phyloP scores from a whole-genome alignment of 768 basidiomycete species.

The Macrolepiota dolichaula region DNA sequence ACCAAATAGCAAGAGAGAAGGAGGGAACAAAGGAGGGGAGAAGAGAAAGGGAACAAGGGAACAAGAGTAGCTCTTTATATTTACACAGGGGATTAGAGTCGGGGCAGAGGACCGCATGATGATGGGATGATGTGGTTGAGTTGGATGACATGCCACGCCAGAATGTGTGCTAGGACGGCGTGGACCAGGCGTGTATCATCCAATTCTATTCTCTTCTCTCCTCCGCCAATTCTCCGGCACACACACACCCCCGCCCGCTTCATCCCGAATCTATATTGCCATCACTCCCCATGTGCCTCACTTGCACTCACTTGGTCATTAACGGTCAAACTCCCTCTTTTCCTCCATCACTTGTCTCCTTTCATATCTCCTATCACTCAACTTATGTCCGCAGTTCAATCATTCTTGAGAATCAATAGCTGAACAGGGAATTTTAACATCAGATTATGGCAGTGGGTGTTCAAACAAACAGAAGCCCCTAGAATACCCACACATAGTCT shows the following conservation, averaged over 20 bases:
- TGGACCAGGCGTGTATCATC: slow-evolving; percentile 8
- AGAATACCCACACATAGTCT: neutral
- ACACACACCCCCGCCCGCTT: neutral
- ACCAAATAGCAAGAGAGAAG: no score
- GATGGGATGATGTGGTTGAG: neutral
- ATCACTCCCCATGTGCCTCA: neutral
- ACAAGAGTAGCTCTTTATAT: neutral
- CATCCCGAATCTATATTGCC: neutral
- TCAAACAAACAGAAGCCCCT: neutral
- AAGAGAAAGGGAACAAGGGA: neutral
- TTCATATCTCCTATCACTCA: neutral
- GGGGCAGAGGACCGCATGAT: neutral
- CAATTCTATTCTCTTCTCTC: neutral
- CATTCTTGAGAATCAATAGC: neutral
- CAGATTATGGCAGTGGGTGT: neutral
- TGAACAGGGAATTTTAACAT: neutral
- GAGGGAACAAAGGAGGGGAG: neutral
- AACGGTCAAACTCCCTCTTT: no score
- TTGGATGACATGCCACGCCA: no score
- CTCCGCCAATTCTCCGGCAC: neutral
- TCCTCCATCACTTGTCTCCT: no score
- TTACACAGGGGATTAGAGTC: neutral
- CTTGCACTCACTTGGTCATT: neutral
- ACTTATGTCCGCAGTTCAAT: neutral
- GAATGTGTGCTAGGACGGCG: neutral